Evolutionary conservation across 2,329 filamentous ascomycete genomes (phyloP), one percentile per base, ranked within the genome.

Genomic region (Eutypella sp.): DNA sequence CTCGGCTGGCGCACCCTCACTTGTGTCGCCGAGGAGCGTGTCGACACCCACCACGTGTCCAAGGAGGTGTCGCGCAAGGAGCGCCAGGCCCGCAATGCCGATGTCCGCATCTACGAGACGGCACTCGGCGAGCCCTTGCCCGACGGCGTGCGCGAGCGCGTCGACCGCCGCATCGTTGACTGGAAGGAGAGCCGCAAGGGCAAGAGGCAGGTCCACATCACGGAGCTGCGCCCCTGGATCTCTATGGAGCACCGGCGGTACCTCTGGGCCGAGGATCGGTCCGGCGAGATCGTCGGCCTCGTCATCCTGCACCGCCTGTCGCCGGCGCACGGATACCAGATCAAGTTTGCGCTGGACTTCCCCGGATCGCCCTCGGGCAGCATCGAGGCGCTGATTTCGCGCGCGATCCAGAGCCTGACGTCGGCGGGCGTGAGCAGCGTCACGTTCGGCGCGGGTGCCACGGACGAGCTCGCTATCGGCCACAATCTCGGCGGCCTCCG

Each of bases 311-410:
- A 87, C 44, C 87, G 89, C 65, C 80, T 96, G 23, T 81, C 86
- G 3, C 88, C 89, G 2, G 74, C 80, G 29, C 81, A 95, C 63
- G 91, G 91, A 45, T 95, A 89, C 82, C 91, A 96, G 71, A 85
- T 96, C 63, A 96, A 96, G 72, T 96, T 93, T 74, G 87, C 87
- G n/a, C 81, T 96, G 45, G 89, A 96, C 67, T 96, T 96, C 75
- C 91, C 90, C 0, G 82, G 81, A 22, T 81, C 90, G 1, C 87
- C 91, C n/a, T 88, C 82, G 38, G 91, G 91, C 40, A 85, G 87
- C 27, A 96, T 96, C 52, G 91, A 96, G 70, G 78, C 85, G 34
- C 79, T 93, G 34, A 86, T 95, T 42, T 69, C 71, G 1, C 72
- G 73, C 29, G 67, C 73, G 34, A 56, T 66, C 40, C 80, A 81